These are phyloP conservation scores for Amaranthus cruentus DNA, from an alignment of 148 eudicot genomes.

Conservation along the genomic window DNA sequence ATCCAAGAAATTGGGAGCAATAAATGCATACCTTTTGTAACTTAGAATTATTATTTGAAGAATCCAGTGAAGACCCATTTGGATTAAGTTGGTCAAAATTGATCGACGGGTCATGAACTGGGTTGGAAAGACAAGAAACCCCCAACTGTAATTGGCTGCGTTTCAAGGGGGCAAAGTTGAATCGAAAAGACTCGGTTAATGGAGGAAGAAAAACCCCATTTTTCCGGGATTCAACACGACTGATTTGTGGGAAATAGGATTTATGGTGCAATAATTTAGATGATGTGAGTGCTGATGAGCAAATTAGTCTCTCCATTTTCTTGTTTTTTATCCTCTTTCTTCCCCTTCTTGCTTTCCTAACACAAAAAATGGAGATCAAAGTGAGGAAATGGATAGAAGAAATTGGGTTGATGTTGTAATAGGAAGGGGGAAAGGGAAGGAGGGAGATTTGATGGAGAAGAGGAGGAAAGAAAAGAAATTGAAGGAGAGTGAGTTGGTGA, in stretches of 20 bases:
- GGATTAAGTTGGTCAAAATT: neutral
- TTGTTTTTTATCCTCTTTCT: slow-evolving; percentile 12
- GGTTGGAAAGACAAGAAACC: slow-evolving; percentile 14
- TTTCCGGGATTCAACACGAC: slow-evolving; percentile 25
- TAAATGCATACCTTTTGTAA: slow-evolving; percentile 23
- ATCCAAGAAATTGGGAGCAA: neutral
- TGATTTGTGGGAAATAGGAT: slow-evolving; percentile 33
- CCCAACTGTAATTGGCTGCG: slow-evolving; percentile 5
- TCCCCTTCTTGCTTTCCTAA: neutral
- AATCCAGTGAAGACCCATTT: slow-evolving; percentile 20
- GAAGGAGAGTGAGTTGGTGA: neutral
- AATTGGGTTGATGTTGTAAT: neutral
- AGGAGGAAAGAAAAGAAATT: neutral
- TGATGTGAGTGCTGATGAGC: slow-evolving; percentile 26
- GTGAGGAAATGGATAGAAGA: neutral
- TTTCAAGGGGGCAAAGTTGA: slow-evolving; percentile 20
- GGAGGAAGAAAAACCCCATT: slow-evolving; percentile 8
- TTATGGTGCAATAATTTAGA: slow-evolving; percentile 30
- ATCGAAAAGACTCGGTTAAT: slow-evolving; percentile 12
- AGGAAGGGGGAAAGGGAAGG: neutral
- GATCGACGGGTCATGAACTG: neutral
- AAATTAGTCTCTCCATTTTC: slow-evolving; percentile 19
- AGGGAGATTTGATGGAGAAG: neutral
- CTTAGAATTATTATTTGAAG: neutral
- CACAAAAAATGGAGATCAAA: too few species aligned